Percentiles rank a stretch among this genome's conserved stretches.
These are phyloP conservation scores for Trypanosoma congolense DNA, from an alignment of 208 protist species.

Conservation along the genomic window DNA sequence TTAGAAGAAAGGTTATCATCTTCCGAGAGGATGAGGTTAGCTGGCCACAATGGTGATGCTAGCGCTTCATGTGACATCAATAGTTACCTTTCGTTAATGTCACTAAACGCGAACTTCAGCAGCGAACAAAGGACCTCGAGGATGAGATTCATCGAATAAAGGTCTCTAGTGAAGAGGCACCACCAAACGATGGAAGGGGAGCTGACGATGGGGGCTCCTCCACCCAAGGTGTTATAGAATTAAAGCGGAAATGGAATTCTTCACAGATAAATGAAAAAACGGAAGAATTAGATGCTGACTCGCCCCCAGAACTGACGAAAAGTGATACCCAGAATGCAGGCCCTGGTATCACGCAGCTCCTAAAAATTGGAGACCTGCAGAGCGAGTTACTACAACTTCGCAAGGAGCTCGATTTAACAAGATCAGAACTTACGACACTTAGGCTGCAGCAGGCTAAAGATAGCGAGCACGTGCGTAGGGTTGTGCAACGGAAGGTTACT, in stretches of 20 bases:
- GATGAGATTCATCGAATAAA: constrained; percentile 17
- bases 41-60: constrained; percentile 12
- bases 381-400: constrained; percentile 15
- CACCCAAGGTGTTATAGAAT: too few relatives aligned
- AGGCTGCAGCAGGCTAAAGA: neutral
- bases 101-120: constrained; percentile 47
- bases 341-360: too few relatives aligned
- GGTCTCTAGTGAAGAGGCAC: neutral
- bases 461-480: constrained; percentile 13
- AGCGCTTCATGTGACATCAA: constrained; percentile 41
- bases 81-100: constrained; percentile 66
- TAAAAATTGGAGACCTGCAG: constrained; percentile 3
- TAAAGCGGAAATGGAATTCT: too few relatives aligned
- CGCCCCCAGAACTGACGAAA: too few relatives aligned
- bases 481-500: constrained; percentile 24
- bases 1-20: constrained; percentile 35
- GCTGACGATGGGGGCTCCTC: too few relatives aligned
- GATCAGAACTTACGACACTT: constrained; percentile 9
- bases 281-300: too few relatives aligned
- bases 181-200: neutral
- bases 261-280: too few relatives aligned
- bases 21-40: constrained; percentile 18
- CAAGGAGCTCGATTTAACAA: neutral
- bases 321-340: too few relatives aligned
- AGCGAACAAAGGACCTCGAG: constrained; percentile 33